A percentile compares a stretch with the other conserved stretches of the same genome.
Evolutionary conservation across 345 rosid genomes (phyloP).

Genomic region (Eucalyptus erythrocorys): DNA sequence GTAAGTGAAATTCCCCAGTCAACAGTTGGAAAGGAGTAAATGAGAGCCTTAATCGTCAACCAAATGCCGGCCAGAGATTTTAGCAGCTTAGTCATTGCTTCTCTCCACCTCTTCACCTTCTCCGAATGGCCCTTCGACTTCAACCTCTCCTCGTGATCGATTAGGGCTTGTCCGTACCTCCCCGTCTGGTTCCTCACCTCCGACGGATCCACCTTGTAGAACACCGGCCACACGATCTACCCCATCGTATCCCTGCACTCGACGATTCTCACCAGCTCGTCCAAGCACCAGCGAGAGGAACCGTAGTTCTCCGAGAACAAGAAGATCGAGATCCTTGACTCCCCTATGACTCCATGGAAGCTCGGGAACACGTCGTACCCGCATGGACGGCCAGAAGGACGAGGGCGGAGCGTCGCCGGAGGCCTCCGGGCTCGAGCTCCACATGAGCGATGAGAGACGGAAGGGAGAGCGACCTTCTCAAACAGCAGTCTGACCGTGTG

Average conservation of each 20-base stretch:
- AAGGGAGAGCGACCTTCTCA: neutral
- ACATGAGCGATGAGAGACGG: neutral
- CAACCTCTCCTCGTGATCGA: neutral
- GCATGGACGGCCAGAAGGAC: neutral
- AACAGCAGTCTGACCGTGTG: neutral
- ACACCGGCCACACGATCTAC: slow-evolving; percentile 1
- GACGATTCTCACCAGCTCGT: slow-evolving; percentile 4
- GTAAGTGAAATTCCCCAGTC: neutral
- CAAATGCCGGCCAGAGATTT: neutral
- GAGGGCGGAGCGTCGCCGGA: neutral
- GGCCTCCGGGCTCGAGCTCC: neutral
- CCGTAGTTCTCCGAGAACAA: slow-evolving; percentile 4
- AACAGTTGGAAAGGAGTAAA: no score
- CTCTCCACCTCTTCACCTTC: slow-evolving; percentile 1
- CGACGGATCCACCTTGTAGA: slow-evolving; percentile 4
- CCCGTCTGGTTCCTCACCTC: neutral
- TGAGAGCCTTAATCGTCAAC: neutral
- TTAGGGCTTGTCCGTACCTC: neutral
- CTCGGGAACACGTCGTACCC: slow-evolving; percentile 12
- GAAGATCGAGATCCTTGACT: neutral
- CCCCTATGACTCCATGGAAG: slow-evolving; percentile 1
- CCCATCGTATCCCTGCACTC: neutral
- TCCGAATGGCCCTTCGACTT: neutral
- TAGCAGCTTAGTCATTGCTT: neutral
- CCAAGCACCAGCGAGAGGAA: slow-evolving; percentile 3